Evolutionary conservation across 1,284 basidiomycete species (phyloP).

Genomic region (Stereum hirsutum): DNA sequence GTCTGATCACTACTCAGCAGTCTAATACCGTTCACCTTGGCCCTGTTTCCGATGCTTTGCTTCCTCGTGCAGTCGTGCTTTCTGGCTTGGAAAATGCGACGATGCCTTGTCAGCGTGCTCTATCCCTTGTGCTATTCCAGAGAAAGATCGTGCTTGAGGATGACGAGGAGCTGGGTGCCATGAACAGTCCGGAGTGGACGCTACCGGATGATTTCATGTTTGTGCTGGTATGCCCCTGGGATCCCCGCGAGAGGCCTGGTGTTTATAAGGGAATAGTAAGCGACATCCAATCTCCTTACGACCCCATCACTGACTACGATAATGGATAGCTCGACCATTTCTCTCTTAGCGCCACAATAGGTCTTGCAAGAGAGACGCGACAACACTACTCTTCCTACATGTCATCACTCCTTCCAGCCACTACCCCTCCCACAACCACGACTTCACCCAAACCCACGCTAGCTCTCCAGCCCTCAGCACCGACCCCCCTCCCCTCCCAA

Average conservation of each 20-base stretch:
- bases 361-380: conserved; percentile 28
- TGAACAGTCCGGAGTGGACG: conserved; percentile 33
- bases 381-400: conserved; percentile 18
- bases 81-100: conserved; percentile 58
- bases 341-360: conserved; percentile 59
- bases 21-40: too few relatives aligned
- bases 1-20: too few relatives aligned
- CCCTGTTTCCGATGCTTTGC: conserved; percentile 13
- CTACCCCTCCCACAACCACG: not conserved
- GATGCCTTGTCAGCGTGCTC: conserved; percentile 45
- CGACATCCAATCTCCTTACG: conserved; percentile 2
- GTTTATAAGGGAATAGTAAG: conserved; percentile 58
- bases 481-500: conserved; percentile 19
- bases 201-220: conserved; percentile 65
- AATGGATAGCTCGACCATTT: conserved; percentile 60
- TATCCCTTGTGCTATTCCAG: conserved; percentile 46
- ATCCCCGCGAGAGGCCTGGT: conserved; percentile 51
- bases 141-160: conserved; percentile 33
- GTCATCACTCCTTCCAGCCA: conserved; percentile 21
- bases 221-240: conserved; percentile 60
- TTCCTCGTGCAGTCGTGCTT: conserved; percentile 59
- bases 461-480: conserved; percentile 1
- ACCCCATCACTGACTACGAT: conserved; percentile 5
- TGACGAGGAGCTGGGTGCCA: conserved; percentile 20
- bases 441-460: conserved; percentile 1